Evolutionary conservation across 306 rosid genomes (phyloP).

Genomic region (Aeschynomene evenia): DNA sequence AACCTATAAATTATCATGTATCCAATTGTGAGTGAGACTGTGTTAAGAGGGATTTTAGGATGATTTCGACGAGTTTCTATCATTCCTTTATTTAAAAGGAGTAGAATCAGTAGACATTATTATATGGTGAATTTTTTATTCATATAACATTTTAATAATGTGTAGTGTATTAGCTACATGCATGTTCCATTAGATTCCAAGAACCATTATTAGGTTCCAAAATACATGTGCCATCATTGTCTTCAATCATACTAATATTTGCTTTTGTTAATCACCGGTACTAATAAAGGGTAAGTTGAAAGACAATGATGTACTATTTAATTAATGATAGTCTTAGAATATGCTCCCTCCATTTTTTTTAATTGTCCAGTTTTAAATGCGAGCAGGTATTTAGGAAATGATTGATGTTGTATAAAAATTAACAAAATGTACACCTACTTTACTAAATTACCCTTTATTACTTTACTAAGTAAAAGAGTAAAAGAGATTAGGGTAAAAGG

Average conservation of each 20-base stretch:
- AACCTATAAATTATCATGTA: no score
- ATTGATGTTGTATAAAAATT: no score
- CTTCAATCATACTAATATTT: slow-evolving; percentile 25
- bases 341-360: no score
- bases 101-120: neutral
- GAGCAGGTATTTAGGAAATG: no score
- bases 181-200: slow-evolving; percentile 20
- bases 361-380: no score
- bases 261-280: slow-evolving; percentile 23
- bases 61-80: no score
- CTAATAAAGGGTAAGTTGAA: neutral
- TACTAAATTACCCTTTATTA: no score
- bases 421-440: no score
- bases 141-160: neutral
- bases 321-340: neutral
- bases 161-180: slow-evolving; percentile 5
- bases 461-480: no score
- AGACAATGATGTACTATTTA: slow-evolving; percentile 8
- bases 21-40: no score
- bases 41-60: no score
- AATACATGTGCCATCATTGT: slow-evolving; percentile 31
- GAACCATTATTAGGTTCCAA: slow-evolving; percentile 5
- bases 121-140: neutral
- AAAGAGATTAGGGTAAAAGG: no score
- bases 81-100: neutral